A percentile compares a stretch with the other conserved stretches of the same genome.
Evolutionary conservation across 2,329 filamentous ascomycete species (phyloP).

Genomic region (Aspergillus sp.): DNA sequence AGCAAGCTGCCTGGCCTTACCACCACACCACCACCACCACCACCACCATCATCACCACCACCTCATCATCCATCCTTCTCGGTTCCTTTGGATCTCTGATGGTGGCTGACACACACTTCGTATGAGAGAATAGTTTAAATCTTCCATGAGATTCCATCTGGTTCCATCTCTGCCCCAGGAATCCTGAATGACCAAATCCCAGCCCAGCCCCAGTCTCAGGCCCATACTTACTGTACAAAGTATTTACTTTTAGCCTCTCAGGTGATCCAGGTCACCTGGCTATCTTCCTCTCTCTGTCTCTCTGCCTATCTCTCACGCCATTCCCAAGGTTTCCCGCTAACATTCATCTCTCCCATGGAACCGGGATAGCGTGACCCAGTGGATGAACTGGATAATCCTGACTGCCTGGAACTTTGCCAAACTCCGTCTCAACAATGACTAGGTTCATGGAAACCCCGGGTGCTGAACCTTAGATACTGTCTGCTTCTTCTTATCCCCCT

Average conservation of each 20-base stretch:
- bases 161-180: background rate
- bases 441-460: too few species aligned
- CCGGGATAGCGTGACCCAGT: too few species aligned
- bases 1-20: too few species aligned
- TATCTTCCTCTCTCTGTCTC: background rate
- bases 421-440: too few species aligned
- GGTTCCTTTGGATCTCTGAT: background rate
- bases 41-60: constrained; percentile 5
- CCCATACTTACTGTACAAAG: too few species aligned
- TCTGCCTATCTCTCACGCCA: too few species aligned
- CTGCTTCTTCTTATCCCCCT: too few species aligned
- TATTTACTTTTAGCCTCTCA: background rate
- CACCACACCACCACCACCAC: background rate
- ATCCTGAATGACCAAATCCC: background rate
- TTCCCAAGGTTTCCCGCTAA: too few species aligned
- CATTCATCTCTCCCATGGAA: too few species aligned
- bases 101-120: constrained; percentile 3
- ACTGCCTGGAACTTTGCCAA: too few species aligned
- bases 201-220: background rate
- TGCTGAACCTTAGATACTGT: too few species aligned
- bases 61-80: background rate
- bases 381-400: too few species aligned
- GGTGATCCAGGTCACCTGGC: background rate
- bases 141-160: background rate
- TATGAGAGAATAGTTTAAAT: background rate